Conservation (phyloP, 441 rosid species). For the Erysimum cheiri region DNA sequence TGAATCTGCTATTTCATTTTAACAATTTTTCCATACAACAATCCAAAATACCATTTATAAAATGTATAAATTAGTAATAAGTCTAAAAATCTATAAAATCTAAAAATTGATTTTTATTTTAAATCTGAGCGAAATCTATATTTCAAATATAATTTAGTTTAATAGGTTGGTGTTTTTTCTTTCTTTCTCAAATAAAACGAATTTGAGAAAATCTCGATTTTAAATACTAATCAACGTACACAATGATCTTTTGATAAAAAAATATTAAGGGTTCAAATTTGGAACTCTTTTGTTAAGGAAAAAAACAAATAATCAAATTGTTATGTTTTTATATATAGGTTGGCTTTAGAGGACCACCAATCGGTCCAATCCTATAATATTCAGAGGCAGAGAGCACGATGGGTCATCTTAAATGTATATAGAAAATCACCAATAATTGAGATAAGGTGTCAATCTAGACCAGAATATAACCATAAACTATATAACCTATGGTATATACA, state of each 20-base stretch:
- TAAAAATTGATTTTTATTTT: background rate
- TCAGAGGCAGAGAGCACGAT: slow-evolving; percentile 9
- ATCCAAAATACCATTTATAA: background rate
- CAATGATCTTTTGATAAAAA: too few relatives aligned
- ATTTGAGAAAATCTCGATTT: too few relatives aligned
- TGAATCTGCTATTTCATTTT: background rate
- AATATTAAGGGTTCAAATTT: background rate
- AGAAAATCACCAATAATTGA: slow-evolving; percentile 36
- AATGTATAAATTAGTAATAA: background rate
- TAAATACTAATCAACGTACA: too few relatives aligned
- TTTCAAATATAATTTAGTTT: background rate
- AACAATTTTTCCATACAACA: too few relatives aligned
- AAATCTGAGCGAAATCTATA: background rate
- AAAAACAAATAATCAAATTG: background rate
- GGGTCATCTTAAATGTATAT: background rate
- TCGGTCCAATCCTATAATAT: background rate
- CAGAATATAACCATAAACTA: background rate
- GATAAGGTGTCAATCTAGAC: slow-evolving; percentile 20
- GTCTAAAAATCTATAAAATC: background rate
- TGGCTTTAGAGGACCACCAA: slow-evolving; percentile 26
- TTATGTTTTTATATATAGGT: background rate
- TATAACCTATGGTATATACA: background rate
- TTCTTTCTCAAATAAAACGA: too few relatives aligned
- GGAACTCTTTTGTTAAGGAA: background rate
- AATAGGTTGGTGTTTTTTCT: background rate